Percentiles rank a stretch among this genome's conserved stretches.
Evolutionary conservation across 192 early-diverging fungal species (phyloP).

Genomic region (Coemansia sp.): DNA sequence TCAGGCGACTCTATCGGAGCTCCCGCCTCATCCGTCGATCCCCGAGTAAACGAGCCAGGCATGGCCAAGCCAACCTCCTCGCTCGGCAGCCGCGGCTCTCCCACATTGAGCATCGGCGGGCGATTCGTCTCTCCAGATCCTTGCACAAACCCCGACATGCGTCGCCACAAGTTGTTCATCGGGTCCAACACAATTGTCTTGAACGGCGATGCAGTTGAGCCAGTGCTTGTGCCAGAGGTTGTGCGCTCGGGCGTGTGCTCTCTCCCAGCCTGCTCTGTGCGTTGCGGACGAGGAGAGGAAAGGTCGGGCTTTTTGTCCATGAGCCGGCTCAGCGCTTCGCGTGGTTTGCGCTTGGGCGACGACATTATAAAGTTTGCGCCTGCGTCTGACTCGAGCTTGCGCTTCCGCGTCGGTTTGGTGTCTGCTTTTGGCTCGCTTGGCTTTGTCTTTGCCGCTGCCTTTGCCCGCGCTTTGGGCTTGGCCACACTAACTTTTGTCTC

Average conservation of each 20-base stretch:
- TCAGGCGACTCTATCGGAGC: slow-evolving; percentile 28
- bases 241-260: background rate
- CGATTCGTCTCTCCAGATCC: slow-evolving; percentile 25
- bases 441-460: background rate
- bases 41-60: slow-evolving; percentile 8
- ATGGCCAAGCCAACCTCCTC: background rate
- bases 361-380: slow-evolving; percentile 52
- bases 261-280: slow-evolving; percentile 2
- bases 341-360: slow-evolving; percentile 50
- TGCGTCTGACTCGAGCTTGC: slow-evolving; percentile 7
- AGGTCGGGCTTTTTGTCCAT: no score
- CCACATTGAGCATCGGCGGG: background rate
- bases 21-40: slow-evolving; percentile 11
- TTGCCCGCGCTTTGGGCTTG: background rate
- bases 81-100: slow-evolving; percentile 7
- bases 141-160: slow-evolving; percentile 47
- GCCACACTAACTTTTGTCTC: background rate
- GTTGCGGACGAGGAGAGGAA: background rate
- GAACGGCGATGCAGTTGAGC: slow-evolving; percentile 37
- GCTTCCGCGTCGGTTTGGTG: slow-evolving; percentile 7
- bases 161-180: slow-evolving; percentile 39
- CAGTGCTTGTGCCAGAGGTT: background rate
- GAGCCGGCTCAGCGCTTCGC: slow-evolving; percentile 18
- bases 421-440: background rate
- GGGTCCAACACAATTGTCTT: slow-evolving; percentile 47